Percentiles rank a stretch among this genome's conserved stretches.
Conservation (phyloP, 2,329 filamentous ascomycete species). For the Lizonia empirigonia region DNA sequence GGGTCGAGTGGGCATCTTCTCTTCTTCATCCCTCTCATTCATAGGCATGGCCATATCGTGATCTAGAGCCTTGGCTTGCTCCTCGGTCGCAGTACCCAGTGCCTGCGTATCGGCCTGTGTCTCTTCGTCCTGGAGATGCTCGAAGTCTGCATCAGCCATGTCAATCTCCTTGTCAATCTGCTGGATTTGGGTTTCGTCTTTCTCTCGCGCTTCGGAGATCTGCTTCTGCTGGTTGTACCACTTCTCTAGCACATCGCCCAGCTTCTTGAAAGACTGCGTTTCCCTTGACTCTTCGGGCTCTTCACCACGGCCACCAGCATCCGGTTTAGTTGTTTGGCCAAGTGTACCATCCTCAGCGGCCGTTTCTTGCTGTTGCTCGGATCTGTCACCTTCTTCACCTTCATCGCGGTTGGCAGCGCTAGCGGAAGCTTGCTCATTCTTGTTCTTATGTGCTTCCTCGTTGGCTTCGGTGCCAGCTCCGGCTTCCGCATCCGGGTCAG, state of each 20-base stretch:
- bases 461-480: slow-evolving; percentile 69
- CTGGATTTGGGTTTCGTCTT: slow-evolving; percentile 59
- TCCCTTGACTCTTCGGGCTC: slow-evolving; percentile 51
- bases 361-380: slow-evolving; percentile 67
- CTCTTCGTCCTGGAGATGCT: slow-evolving; percentile 87
- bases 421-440: slow-evolving; percentile 64
- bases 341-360: slow-evolving; percentile 66
- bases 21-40: slow-evolving; percentile 57
- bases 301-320: slow-evolving; percentile 46
- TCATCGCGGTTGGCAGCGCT: slow-evolving; percentile 66
- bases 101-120: slow-evolving; percentile 86
- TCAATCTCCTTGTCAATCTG: slow-evolving; percentile 65
- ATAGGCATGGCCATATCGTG: slow-evolving; percentile 85
- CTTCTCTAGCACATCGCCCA: slow-evolving; percentile 88
- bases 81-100: slow-evolving; percentile 83
- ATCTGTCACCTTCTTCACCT: slow-evolving; percentile 68
- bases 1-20: slow-evolving; percentile 41
- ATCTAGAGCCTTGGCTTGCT: slow-evolving; percentile 84
- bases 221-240: slow-evolving; percentile 91
- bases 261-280: slow-evolving; percentile 84
- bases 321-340: slow-evolving; percentile 42
- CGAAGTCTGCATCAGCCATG: slow-evolving; percentile 81
- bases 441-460: slow-evolving; percentile 58
- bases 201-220: slow-evolving; percentile 61
- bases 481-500: slow-evolving; percentile 63